phyloP scores from a whole-genome alignment of 2,329 filamentous ascomycete species.

The Penicillium oxalicum region DNA sequence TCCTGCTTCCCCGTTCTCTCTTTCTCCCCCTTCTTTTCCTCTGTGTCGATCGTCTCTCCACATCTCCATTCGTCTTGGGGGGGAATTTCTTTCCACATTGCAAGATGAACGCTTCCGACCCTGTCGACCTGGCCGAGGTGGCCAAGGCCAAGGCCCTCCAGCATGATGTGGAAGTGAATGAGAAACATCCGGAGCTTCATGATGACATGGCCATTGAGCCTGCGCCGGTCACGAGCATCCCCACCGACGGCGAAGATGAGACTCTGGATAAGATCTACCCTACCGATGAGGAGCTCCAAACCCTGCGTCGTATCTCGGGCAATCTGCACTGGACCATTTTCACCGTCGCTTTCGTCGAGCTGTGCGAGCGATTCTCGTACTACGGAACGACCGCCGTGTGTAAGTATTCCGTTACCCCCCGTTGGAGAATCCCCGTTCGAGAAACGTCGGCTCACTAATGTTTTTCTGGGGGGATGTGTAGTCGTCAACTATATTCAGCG shows the following conservation, averaged over 20 bases:
- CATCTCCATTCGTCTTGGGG: not conserved
- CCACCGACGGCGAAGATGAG: conserved; percentile 4
- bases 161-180: conserved; percentile 14
- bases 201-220: conserved; percentile 12
- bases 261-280: conserved; percentile 16
- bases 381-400: conserved; percentile 66
- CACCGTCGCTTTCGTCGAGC: conserved; percentile 65
- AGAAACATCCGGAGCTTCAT: conserved; percentile 8
- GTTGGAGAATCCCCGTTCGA: no score
- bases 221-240: not conserved
- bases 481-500: conserved; percentile 59
- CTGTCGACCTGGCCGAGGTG: conserved; percentile 21
- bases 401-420: conserved; percentile 32
- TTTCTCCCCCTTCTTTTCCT: not conserved
- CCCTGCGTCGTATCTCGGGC: conserved; percentile 32
- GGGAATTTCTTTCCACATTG: not conserved
- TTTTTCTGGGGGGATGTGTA: conserved; percentile 11
- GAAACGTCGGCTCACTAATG: no score
- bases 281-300: conserved; percentile 30
- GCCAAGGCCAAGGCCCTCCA: conserved; percentile 18
- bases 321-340: conserved; percentile 59
- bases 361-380: conserved; percentile 73
- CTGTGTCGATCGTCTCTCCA: not conserved
- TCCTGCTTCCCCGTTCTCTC: not conserved
- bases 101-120: conserved; percentile 24